Evolutionary conservation across 1,284 basidiomycete genomes (phyloP).

Genomic region (Puccinia polysora): DNA sequence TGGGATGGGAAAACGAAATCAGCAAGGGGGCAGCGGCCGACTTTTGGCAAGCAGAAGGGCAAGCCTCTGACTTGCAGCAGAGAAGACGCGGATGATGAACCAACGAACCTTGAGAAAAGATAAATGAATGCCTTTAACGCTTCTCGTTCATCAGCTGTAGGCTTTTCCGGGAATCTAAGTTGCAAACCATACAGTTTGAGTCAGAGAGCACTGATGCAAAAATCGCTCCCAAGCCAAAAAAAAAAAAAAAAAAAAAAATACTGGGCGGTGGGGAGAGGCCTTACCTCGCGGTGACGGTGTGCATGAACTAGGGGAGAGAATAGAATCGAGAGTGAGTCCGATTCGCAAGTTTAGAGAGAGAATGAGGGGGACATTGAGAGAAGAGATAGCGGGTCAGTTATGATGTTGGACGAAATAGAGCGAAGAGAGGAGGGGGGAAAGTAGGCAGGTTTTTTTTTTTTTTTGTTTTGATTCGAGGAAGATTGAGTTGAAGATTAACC

Average conservation of each 20-base stretch:
- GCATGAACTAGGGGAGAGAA: conserved; percentile 57
- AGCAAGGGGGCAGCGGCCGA: conserved; percentile 45
- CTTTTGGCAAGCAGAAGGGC: no score
- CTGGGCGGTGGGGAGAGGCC: conserved; percentile 59
- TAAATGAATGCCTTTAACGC: conserved; percentile 79
- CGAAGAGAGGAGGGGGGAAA: conserved; percentile 63
- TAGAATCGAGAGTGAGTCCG: neutral
- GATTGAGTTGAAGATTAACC: conserved; percentile 6
- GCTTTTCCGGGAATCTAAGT: conserved; percentile 59
- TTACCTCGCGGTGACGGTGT: conserved; percentile 88
- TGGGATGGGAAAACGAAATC: conserved; percentile 55
- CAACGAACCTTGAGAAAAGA: conserved; percentile 56
- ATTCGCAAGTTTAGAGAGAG: neutral
- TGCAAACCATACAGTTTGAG: conserved; percentile 35
- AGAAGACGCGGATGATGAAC: no score
- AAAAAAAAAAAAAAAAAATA: no score
- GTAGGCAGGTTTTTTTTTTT: no score
- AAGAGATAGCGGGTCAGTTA: neutral
- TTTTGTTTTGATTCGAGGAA: conserved; percentile 55
- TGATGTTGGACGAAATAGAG: neutral
- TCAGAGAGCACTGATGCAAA: conserved; percentile 9
- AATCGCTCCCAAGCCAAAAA: neutral
- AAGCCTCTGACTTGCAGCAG: no score
- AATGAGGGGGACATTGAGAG: conserved; percentile 35
- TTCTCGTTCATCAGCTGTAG: conserved; percentile 72